Conservation (phyloP, 208 protist genomes). For the Ichthyophonus hoferi region DNA sequence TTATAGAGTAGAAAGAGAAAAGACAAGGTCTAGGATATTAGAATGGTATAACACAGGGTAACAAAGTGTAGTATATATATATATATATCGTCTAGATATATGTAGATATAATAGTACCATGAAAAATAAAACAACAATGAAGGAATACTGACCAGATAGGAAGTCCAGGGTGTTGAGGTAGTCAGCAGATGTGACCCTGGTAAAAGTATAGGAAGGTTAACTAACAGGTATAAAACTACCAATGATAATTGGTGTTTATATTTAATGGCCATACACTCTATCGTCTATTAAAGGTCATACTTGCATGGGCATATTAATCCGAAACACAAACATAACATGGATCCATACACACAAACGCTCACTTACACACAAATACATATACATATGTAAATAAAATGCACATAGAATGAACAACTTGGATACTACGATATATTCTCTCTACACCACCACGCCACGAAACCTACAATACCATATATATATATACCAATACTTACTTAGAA, state of each 20-base stretch:
- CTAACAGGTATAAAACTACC: no score
- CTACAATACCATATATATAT: neutral
- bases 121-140: no score
- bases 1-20: no score
- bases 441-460: neutral
- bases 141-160: neutral
- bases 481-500: conserved; percentile 36
- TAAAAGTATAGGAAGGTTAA: no score
- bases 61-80: no score
- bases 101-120: no score
- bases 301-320: neutral
- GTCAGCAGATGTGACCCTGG: conserved; percentile 25
- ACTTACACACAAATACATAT: neutral
- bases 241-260: neutral
- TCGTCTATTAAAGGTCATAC: neutral
- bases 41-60: no score
- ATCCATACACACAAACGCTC: neutral
- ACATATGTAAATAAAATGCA: conserved; percentile 2
- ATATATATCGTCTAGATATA: no score
- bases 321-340: neutral
- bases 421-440: neutral
- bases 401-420: neutral
- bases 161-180: conserved; percentile 47
- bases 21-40: no score
- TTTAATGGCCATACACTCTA: neutral